Evolutionary conservation across 495 filamentous ascomycete species (phyloP), one percentile per base, ranked within the genome.

Genomic region (Pyrenula aspistea): DNA sequence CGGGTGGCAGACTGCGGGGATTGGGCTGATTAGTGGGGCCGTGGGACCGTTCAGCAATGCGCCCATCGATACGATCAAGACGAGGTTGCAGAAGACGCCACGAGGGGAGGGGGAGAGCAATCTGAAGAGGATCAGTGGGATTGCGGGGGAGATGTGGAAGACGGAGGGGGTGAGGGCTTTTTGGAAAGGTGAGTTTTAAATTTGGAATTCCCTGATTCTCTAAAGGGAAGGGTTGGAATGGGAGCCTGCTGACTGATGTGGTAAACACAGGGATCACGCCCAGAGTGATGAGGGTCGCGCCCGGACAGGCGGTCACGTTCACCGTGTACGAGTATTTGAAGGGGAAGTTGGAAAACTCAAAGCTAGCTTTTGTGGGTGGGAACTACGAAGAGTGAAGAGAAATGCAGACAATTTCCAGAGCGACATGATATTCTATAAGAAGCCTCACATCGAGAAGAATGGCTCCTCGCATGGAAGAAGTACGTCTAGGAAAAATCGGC

Each of bases 11-110:
- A 97, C 93, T 19, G 88, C 89, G 36, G 22, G 92, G 2, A 94
- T 97, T 61, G 93, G 93, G 21, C 77, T 99, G 42, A 84, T 97
- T 42, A 88, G 83, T 54, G 93, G 93, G 57, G 93, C 94, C 47
- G 93, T 97, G 80, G 93, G 93, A 0, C 93, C 93, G 49, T 77
- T 99, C 61, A 89, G 85, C 58, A 99, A 99, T 68, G 93, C 93
- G 3, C 93, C 93, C 19, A 97, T 99, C 67, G 93, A 99, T 68
- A 99, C 93, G 49, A 97, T 99, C 74, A 98, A 99, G 82, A 99
- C 93, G 23, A 75, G 93, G 11, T 73, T 99, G 65, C 93, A 99
- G 73, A 92, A 88, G 71, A 94, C 82, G 57, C 89, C 88, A 10
- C 89, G 84, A 1, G 80, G 86, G 72, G 77, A 82, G 21, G 94